Conservation (phyloP, 1,139 yeast genomes). For the Scheffersomyces segobiensis region DNA sequence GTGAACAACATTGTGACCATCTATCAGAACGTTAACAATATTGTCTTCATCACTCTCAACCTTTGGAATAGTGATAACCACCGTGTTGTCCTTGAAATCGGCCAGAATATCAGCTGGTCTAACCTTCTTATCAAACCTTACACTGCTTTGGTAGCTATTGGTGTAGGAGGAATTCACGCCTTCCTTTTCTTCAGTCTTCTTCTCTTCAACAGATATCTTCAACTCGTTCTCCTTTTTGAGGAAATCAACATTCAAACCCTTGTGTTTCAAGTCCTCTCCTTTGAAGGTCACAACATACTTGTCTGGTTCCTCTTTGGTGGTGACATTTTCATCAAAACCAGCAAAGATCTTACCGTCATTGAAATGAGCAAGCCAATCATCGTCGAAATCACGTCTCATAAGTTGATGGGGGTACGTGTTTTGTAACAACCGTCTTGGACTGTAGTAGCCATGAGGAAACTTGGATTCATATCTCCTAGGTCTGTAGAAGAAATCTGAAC, state of each 20-base stretch:
- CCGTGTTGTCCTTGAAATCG: slow-evolving; percentile 18
- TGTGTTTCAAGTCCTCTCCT: slow-evolving; percentile 15
- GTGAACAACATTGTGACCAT: not conserved
- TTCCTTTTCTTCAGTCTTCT: slow-evolving; percentile 12
- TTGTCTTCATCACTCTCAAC: slow-evolving; percentile 21
- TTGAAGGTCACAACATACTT: slow-evolving; percentile 1
- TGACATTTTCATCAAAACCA: not conserved
- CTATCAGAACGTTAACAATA: slow-evolving; percentile 9
- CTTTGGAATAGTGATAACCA: slow-evolving; percentile 26
- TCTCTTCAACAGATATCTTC: slow-evolving; percentile 17
- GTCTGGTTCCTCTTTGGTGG: slow-evolving; percentile 2
- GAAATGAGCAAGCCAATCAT: not conserved
- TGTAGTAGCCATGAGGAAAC: not conserved
- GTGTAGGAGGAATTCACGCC: slow-evolving; percentile 14
- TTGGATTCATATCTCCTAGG: slow-evolving; percentile 1
- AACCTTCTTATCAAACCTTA: slow-evolving; percentile 25
- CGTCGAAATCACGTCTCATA: not conserved
- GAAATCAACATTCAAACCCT: slow-evolving; percentile 26
- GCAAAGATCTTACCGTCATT: not conserved
- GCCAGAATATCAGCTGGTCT: slow-evolving; percentile 23
- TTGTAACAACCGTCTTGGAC: slow-evolving; percentile 9
- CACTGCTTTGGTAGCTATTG: slow-evolving; percentile 21
- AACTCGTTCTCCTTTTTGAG: slow-evolving; percentile 25
- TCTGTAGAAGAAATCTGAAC: slow-evolving; percentile 3
- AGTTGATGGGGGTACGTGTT: not conserved